Evolutionary conservation across 768 basidiomycete species (phyloP).

Genomic region (Cystobasidium onofrii): DNA sequence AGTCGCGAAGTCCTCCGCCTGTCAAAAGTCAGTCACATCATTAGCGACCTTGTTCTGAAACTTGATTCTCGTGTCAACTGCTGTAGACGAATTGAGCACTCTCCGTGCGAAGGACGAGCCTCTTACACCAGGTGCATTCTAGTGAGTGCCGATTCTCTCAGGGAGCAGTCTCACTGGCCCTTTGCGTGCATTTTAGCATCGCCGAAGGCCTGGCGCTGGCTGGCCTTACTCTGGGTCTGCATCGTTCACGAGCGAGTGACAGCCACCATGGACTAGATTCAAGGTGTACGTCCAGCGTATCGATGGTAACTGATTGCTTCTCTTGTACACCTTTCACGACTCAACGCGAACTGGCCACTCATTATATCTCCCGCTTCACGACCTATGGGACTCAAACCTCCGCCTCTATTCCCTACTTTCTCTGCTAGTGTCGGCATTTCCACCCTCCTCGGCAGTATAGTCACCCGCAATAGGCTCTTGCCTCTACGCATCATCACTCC

Average conservation of each 20-base stretch:
- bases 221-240: too few species aligned
- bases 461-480: slow-evolving; percentile 67
- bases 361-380: too few species aligned
- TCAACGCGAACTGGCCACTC: too few species aligned
- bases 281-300: too few species aligned
- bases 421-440: slow-evolving; percentile 60
- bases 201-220: too few species aligned
- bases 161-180: neutral
- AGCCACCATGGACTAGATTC: too few species aligned
- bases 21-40: neutral
- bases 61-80: neutral
- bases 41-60: too few species aligned
- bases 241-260: too few species aligned
- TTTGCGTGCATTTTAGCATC: neutral
- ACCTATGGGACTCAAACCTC: too few species aligned
- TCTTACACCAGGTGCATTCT: slow-evolving; percentile 79
- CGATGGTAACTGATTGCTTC: too few species aligned
- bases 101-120: slow-evolving; percentile 71
- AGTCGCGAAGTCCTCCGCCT: slow-evolving; percentile 33
- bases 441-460: slow-evolving; percentile 75
- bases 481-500: slow-evolving; percentile 66
- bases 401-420: too few species aligned
- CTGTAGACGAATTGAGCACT: slow-evolving; percentile 67
- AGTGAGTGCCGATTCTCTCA: slow-evolving; percentile 43
- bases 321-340: too few species aligned